phyloP scores from a whole-genome alignment of 2,329 filamentous ascomycete genomes.

The Anthostomella pinea region DNA sequence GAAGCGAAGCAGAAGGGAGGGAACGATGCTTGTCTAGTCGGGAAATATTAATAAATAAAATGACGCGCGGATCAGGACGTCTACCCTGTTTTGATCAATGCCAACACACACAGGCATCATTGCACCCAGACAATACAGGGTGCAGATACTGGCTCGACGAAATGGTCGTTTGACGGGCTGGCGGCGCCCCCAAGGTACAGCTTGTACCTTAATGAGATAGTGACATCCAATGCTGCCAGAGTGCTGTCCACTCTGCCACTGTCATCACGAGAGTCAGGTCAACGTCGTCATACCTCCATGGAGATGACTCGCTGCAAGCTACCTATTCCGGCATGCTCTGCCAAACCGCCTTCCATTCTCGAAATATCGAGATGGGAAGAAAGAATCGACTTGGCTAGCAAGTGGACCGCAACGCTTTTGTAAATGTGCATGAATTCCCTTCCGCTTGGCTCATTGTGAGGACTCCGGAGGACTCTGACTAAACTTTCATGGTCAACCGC shows the following conservation, averaged over 20 bases:
- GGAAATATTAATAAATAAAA: slow-evolving; percentile 14
- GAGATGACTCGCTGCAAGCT: too few relatives aligned
- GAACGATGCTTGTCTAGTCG: slow-evolving; percentile 9
- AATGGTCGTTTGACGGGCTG: slow-evolving; percentile 14
- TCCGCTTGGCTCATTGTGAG: slow-evolving; percentile 5
- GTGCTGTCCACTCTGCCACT: background rate
- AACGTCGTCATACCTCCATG: too few relatives aligned
- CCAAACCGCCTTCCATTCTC: too few relatives aligned
- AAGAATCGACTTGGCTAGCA: too few relatives aligned
- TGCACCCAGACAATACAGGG: slow-evolving; percentile 18
- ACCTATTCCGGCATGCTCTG: too few relatives aligned
- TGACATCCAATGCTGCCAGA: background rate
- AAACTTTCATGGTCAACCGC: slow-evolving; percentile 6
- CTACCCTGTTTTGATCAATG: slow-evolving; percentile 22
- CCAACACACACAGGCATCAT: slow-evolving; percentile 13
- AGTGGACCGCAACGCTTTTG: too few relatives aligned
- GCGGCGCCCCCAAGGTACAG: slow-evolving; percentile 4
- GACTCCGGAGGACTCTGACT: slow-evolving; percentile 7
- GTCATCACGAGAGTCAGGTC: slow-evolving; percentile 1
- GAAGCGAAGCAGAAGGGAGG: background rate
- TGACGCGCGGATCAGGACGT: slow-evolving; percentile 19
- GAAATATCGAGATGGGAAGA: too few relatives aligned
- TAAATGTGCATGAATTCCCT: slow-evolving; percentile 7
- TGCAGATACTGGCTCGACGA: slow-evolving; percentile 16
- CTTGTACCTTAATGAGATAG: background rate